Evolutionary conservation across 148 eudicot genomes (phyloP), one percentile per base, ranked within the genome.

Genomic region (Limonium bicolor): DNA sequence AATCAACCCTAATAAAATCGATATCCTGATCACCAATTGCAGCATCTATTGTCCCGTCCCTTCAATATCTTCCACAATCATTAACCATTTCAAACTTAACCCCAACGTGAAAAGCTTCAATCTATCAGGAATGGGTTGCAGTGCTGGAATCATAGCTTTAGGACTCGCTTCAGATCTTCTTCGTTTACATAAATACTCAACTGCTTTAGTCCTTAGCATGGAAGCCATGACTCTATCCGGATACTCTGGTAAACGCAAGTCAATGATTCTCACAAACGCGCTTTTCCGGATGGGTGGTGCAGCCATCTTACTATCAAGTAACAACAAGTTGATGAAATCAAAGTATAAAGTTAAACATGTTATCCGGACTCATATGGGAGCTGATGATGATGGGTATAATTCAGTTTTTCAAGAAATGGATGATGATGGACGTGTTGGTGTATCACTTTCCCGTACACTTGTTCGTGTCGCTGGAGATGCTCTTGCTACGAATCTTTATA

Each of bases 261-360:
- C 65, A 31, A 71, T 62, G 77, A 55, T 71, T 20, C 42, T 58
- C 36, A 55, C 61, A 16, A 71, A 71, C 21, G 44, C 60, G 5
- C 18, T 71, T 15, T 71, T 71, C 17, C 51, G 77, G 19, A 71
- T 66, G 72, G 77, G 77, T 7, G 62, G 69, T 1, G 72, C 39
- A 0, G 69, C 62, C 3, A 33, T 66, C 16, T 32, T 71, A 31
- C 21, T 71, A 17, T 62, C 77, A 9, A 70, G 58, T 9, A 62
- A 25, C 50, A 47, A 37, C 16, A 51, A 71, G 43, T 55, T 43
- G 32, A 5, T 9, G 14, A 47, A 2, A 15, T 56, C 77, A 14
- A 71, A 62, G 33, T 71, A 66, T 59, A 55, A 55, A 56, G 68
- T 71, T 41, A 36, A 51, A 25, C 51, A 55, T 28, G 38, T 62